phyloP scores from a whole-genome alignment of 768 basidiomycete species.

The Russula sp. region DNA sequence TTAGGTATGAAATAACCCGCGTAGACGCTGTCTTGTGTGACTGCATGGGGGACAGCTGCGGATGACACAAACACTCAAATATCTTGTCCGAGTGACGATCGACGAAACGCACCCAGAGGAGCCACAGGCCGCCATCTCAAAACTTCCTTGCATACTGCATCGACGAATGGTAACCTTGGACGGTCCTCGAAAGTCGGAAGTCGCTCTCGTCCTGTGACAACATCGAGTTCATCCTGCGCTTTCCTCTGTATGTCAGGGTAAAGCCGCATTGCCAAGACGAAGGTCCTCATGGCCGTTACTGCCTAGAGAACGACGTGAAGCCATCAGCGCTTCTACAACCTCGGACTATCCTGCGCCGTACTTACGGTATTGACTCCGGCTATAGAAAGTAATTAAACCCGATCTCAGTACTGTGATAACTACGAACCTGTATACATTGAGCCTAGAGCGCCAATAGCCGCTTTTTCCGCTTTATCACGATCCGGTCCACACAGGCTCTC shows the following conservation, averaged over 20 bases:
- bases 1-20: constrained; percentile 13
- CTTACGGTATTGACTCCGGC: constrained; percentile 11
- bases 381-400: not conserved
- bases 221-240: constrained; percentile 25
- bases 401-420: not conserved
- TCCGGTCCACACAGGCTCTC: not conserved
- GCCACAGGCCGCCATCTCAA: constrained; percentile 17
- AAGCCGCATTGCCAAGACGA: constrained; percentile 12
- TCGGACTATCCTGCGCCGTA: not conserved
- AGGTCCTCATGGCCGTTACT: not conserved
- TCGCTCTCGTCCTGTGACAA: constrained; percentile 19
- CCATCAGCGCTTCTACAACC: not conserved
- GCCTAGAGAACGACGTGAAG: not conserved
- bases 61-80: not conserved
- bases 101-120: constrained; percentile 17
- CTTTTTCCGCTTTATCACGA: not conserved
- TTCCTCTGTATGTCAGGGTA: constrained; percentile 20
- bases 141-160: constrained; percentile 24
- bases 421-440: constrained; percentile 10
- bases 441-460: not conserved
- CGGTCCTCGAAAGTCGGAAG: constrained; percentile 25
- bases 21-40: constrained; percentile 1
- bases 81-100: not conserved
- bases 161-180: constrained; percentile 24
- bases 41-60: constrained; percentile 1